Evolutionary conservation across 805 yeast species (phyloP), one percentile per base, ranked within the genome.

Genomic region (Metschnikowia santaceciliae): DNA sequence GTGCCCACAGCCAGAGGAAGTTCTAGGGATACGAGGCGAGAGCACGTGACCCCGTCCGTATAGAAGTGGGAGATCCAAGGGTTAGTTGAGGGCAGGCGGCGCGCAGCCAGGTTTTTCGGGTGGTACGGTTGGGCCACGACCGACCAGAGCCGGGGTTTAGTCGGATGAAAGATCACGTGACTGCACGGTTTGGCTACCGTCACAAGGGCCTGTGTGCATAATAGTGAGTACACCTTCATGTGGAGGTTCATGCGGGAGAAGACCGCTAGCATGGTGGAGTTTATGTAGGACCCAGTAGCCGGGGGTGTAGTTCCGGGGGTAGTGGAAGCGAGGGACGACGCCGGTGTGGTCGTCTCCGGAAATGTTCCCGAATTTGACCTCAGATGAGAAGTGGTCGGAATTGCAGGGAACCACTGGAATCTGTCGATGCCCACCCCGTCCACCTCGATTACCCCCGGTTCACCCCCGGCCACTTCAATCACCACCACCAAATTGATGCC

Each of bases 321-420:
- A 13, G 35, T 6, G 34, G 44, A 10, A 32, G 38, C 32, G 30
- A 19, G 44, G 20, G 30, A 17, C n/a, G 32, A 8, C 1, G 10
- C 30, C 30, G 10, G 30, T 23, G 30, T 23, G 4, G 30, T 23
- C 8, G 30, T 23, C 10, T 7, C 30, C 30, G 10, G 10, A 23
- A 6, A 6, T 1, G 30, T 7, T 23, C 30, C 30, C 10, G 30
- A 23, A 23, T 23, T 7, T 7, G 11, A 11, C 30, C 30, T 10
- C 30, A 4, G 11, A 26, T 26, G 30, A 26, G 30, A 26, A 26
- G 30, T 8, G 30, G 11, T 4, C 26, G 40, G 15, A 11, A 33
- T 23, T 0, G 72, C 68, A 0, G 66, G 67, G 10, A 74, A 62
- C 77, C 77, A 74, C 46, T 61, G 62, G 41, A 72, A 56, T 10